phyloP scores from a whole-genome alignment of 1,139 yeast genomes.

The Geotrichum carabidarum region DNA sequence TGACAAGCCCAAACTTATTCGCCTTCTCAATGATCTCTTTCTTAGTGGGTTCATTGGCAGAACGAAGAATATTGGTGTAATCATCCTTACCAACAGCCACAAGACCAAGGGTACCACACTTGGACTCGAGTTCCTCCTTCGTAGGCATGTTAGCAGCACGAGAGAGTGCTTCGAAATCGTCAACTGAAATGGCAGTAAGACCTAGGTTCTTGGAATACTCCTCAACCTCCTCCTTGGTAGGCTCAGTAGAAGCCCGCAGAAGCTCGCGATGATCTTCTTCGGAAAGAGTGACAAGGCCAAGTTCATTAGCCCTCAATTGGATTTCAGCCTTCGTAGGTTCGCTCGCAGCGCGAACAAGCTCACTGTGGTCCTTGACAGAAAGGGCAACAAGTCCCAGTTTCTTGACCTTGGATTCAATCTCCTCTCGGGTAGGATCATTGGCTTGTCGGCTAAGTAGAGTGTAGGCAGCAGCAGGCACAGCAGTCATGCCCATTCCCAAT shows the following conservation, averaged over 20 bases:
- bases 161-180: slow-evolving; percentile 29
- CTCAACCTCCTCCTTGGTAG: slow-evolving; percentile 9
- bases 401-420: slow-evolving; percentile 9
- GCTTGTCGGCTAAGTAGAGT: slow-evolving; percentile 9
- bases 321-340: slow-evolving; percentile 23
- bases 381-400: slow-evolving; percentile 26
- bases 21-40: slow-evolving; percentile 13
- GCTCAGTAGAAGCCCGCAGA: slow-evolving; percentile 6
- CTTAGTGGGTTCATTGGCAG: slow-evolving; percentile 30
- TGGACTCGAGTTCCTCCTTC: slow-evolving; percentile 29
- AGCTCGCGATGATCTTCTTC: slow-evolving; percentile 19
- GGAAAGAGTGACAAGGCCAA: slow-evolving; percentile 27
- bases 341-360: slow-evolving; percentile 7
- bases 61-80: slow-evolving; percentile 23
- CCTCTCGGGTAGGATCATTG: slow-evolving; percentile 15
- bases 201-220: slow-evolving; percentile 22
- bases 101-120: slow-evolving; percentile 33
- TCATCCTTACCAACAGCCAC: slow-evolving; percentile 16
- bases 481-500: slow-evolving; percentile 29
- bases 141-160: slow-evolving; percentile 24
- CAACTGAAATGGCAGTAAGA: slow-evolving; percentile 24
- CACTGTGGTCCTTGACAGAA: slow-evolving; percentile 4
- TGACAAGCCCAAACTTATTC: slow-evolving; percentile 23
- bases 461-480: slow-evolving; percentile 28
- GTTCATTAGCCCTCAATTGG: slow-evolving; percentile 20